Evolutionary conservation across 306 rosid species (phyloP).

Genomic region (Clitoria ternatea): DNA sequence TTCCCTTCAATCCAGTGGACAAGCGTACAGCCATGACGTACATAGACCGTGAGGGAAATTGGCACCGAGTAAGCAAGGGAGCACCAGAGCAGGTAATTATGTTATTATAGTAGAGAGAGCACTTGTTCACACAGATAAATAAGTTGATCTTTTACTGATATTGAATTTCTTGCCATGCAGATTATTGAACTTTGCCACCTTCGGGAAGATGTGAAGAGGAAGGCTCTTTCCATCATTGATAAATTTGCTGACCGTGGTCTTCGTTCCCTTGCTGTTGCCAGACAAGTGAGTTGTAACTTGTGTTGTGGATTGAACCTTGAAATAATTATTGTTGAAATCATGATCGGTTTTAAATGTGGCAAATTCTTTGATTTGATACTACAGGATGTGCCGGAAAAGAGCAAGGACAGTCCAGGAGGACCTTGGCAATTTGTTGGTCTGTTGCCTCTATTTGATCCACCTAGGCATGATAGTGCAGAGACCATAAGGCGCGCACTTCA

Average conservation of each 20-base stretch:
- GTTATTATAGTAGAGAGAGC: too few relatives aligned
- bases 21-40: conserved; percentile 95
- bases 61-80: conserved; percentile 90
- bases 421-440: conserved; percentile 85
- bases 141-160: too few relatives aligned
- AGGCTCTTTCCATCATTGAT: conserved; percentile 67
- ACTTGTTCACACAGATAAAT: too few relatives aligned
- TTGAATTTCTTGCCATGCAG: conserved; percentile 36
- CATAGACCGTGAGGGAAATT: conserved; percentile 53
- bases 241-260: conserved; percentile 93
- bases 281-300: conserved; percentile 44
- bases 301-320: background rate
- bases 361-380: background rate
- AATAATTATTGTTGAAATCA: background rate
- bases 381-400: conserved; percentile 64
- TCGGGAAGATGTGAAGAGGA: conserved; percentile 49
- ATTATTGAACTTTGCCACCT: conserved; percentile 78
- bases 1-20: conserved; percentile 90
- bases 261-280: conserved; percentile 68
- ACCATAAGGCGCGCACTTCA: conserved; percentile 75
- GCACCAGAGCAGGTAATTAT: conserved; percentile 91
- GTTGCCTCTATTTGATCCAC: conserved; percentile 93
- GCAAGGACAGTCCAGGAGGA: conserved; percentile 67
- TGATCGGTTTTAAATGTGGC: background rate
- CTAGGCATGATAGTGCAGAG: conserved; percentile 95